Evolutionary conservation across 2,329 filamentous ascomycete species (phyloP).

Genomic region (Metarhizium humberi): DNA sequence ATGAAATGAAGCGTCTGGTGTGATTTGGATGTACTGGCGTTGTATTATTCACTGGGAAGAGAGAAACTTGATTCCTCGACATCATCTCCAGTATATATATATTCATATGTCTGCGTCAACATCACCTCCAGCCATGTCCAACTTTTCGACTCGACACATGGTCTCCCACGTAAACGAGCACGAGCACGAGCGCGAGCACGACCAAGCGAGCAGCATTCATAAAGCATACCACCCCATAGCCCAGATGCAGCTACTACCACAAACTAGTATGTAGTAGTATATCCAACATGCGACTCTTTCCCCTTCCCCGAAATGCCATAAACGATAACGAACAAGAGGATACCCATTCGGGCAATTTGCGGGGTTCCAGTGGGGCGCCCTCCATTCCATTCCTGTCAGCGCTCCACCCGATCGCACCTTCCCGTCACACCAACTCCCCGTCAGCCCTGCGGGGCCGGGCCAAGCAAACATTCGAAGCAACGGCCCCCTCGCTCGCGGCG

Average conservation of each 20-base stretch:
- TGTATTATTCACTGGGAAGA: background rate
- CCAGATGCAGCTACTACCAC: too few species aligned
- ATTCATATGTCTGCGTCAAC: background rate
- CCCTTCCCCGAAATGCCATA: too few species aligned
- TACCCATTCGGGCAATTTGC: background rate
- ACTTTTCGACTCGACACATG: background rate
- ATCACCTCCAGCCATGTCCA: background rate
- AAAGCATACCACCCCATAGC: too few species aligned
- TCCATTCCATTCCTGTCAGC: too few species aligned
- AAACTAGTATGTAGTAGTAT: too few species aligned
- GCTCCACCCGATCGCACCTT: background rate
- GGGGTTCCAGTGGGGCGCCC: background rate
- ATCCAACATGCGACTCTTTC: too few species aligned
- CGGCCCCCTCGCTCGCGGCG: background rate
- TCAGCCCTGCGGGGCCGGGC: background rate
- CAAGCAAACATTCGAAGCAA: background rate
- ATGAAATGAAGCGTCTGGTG: background rate
- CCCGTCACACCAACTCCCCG: background rate
- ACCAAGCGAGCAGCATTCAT: background rate
- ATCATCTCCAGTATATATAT: background rate
- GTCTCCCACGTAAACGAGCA: background rate
- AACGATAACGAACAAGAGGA: background rate
- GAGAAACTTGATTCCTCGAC: background rate
- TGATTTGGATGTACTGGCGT: background rate
- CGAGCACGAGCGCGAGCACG: background rate